A percentile compares a stretch with the other conserved stretches of the same genome.
Conservation (phyloP, 2,329 filamentous ascomycete species). For the Corniculantispora saksenae region DNA sequence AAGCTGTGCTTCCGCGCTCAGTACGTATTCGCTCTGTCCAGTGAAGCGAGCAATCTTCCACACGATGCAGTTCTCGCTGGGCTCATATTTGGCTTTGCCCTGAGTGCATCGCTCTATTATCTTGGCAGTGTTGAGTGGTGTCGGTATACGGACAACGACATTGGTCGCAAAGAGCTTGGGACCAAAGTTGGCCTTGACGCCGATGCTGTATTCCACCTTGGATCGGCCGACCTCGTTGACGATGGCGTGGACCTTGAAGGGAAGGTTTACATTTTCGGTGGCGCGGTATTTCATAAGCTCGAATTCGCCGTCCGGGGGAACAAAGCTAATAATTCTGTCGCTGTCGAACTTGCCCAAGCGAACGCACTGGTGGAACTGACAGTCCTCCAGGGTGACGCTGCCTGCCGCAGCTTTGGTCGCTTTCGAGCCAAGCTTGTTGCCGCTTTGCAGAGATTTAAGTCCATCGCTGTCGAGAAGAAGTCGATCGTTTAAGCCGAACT, state of each 20-base stretch:
- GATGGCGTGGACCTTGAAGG: constrained; percentile 98
- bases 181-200: constrained; percentile 95
- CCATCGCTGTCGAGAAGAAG: constrained; percentile 82
- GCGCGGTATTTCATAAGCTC: constrained; percentile 98
- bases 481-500: constrained; percentile 96
- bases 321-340: constrained; percentile 94
- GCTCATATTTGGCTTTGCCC: constrained; percentile 98
- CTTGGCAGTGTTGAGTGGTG: constrained; percentile 91
- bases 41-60: constrained; percentile 99
- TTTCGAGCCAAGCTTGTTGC: constrained; percentile 79
- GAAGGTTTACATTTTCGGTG: constrained; percentile 96
- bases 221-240: constrained; percentile 96
- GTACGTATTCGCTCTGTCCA: constrained; percentile 93
- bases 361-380: constrained; percentile 98
- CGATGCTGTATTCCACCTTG: constrained; percentile 98
- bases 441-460: constrained; percentile 65
- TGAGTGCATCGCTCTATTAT: constrained; percentile 92
- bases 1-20: constrained; percentile 89
- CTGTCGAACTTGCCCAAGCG: constrained; percentile 96
- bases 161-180: constrained; percentile 97
- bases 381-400: constrained; percentile 94
- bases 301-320: constrained; percentile 96
- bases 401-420: constrained; percentile 94
- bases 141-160: constrained; percentile 90
- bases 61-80: constrained; percentile 94